Conservation (phyloP, 192 early-diverging fungal genomes). For the Backusella circina region DNA sequence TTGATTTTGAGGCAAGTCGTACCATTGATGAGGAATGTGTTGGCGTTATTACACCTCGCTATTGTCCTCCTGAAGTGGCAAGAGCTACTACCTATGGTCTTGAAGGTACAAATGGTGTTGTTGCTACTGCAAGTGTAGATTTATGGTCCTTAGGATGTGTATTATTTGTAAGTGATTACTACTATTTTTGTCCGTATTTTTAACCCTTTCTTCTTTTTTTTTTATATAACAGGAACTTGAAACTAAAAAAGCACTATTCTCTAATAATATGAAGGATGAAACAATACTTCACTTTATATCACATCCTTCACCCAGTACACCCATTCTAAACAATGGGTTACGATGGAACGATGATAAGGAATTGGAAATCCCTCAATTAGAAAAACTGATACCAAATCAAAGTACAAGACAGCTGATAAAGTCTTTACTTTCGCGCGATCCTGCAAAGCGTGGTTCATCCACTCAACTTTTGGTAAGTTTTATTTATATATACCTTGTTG, state of each 20-base stretch:
- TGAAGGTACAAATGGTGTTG: conserved; percentile 40
- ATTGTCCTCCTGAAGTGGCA: conserved; percentile 50
- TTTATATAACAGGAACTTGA: conserved; percentile 36
- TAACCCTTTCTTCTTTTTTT: no score
- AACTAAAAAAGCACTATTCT: conserved; percentile 41
- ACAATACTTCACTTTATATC: conserved; percentile 48
- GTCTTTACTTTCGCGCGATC: conserved; percentile 38
- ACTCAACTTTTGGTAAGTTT: conserved; percentile 35
- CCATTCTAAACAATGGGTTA: conserved; percentile 38
- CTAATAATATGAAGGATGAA: conserved; percentile 39
- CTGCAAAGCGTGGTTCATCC: conserved; percentile 37
- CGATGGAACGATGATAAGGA: conserved; percentile 39
- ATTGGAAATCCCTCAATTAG: conserved; percentile 43
- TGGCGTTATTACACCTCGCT: conserved; percentile 45
- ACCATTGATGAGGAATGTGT: conserved; percentile 44
- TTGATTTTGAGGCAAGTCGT: conserved; percentile 47
- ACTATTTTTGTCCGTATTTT: no score
- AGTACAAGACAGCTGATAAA: conserved; percentile 37
- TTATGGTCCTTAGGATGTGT: conserved; percentile 51
- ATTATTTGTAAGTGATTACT: conserved; percentile 36
- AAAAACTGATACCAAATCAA: conserved; percentile 31
- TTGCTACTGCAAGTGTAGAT: conserved; percentile 45
- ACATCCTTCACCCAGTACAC: conserved; percentile 44
- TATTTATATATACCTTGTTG: not conserved
- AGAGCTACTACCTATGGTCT: conserved; percentile 43